phyloP scores from a whole-genome alignment of 106 monocot genomes.

The Ottelia alismoides region DNA sequence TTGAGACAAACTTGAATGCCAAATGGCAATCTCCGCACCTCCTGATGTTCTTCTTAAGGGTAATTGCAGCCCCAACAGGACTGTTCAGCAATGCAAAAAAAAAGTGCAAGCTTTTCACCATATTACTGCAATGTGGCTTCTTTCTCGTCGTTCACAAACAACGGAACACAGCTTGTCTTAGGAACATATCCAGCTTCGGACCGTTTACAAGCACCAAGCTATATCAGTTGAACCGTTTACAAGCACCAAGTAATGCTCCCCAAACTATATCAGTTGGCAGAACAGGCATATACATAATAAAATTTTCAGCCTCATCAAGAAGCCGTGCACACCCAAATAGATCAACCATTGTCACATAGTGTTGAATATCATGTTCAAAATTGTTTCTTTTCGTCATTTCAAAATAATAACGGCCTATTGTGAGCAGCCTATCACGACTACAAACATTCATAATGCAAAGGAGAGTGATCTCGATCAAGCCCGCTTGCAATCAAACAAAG shows the following conservation, averaged over 20 bases:
- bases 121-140: constrained; percentile 7
- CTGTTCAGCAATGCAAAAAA: constrained; percentile 8
- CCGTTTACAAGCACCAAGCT: too few relatives aligned
- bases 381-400: too few relatives aligned
- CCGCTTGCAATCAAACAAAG: too few relatives aligned
- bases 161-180: constrained; percentile 2
- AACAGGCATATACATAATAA: constrained; percentile 11
- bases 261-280: constrained; percentile 11
- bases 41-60: constrained; percentile 18
- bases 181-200: constrained; percentile 13
- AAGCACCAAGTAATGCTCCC: constrained; percentile 16
- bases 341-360: constrained; percentile 18
- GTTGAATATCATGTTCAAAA: constrained; percentile 6
- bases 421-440: too few relatives aligned
- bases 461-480: background rate
- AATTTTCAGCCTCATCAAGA: constrained; percentile 7
- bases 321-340: constrained; percentile 16
- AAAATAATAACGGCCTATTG: too few relatives aligned
- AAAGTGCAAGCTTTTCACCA: constrained; percentile 18
- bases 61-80: constrained; percentile 4
- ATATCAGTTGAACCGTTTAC: too few relatives aligned
- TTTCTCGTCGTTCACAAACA: constrained; percentile 14
- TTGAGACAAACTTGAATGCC: constrained; percentile 13
- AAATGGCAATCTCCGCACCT: constrained; percentile 18
- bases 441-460: too few relatives aligned